phyloP scores from a whole-genome alignment of 805 yeast species.

The Candida ascalaphidarum region DNA sequence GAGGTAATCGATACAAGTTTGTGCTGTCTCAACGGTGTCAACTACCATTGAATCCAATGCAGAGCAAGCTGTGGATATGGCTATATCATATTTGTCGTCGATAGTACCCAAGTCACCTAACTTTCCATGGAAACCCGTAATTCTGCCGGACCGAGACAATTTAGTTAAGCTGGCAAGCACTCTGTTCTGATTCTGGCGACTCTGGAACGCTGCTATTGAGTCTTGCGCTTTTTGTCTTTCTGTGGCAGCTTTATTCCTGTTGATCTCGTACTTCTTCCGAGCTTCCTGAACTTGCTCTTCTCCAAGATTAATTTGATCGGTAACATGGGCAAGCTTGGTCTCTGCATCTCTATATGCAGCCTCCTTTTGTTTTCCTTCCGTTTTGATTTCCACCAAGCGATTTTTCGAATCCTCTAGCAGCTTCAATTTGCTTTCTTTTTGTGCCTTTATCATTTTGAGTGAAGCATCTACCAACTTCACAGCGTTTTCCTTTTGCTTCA shows the following conservation, averaged over 20 bases:
- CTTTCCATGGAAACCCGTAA: conserved; percentile 81
- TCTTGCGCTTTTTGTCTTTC: conserved; percentile 59
- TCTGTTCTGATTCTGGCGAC: conserved; percentile 58
- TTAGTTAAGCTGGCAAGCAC: conserved; percentile 64
- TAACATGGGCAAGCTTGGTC: conserved; percentile 39
- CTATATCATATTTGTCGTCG: conserved; percentile 83
- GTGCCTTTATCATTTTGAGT: conserved; percentile 48
- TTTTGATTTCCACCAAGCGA: conserved; percentile 36
- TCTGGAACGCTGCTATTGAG: conserved; percentile 51
- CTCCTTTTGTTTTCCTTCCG: conserved; percentile 43
- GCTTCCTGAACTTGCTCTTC: conserved; percentile 47
- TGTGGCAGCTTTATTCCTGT: conserved; percentile 44
- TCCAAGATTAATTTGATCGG: conserved; percentile 51
- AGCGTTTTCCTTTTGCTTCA: conserved; percentile 55
- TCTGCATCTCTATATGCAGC: conserved; percentile 36
- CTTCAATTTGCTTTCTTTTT: conserved; percentile 31
- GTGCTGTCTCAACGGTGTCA: conserved; percentile 58
- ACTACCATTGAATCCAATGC: conserved; percentile 90
- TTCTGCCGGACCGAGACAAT: conserved; percentile 71
- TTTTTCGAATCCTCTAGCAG: conserved; percentile 38
- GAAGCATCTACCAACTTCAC: conserved; percentile 58
- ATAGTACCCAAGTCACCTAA: conserved; percentile 90
- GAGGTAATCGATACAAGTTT: conserved; percentile 64
- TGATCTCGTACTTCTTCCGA: conserved; percentile 36
- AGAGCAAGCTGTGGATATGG: conserved; percentile 91